A percentile compares a stretch with the other conserved stretches of the same genome.
Evolutionary conservation across 176 grass and related monocot genomes (phyloP).

Genomic region (Pontederia paniculata): DNA sequence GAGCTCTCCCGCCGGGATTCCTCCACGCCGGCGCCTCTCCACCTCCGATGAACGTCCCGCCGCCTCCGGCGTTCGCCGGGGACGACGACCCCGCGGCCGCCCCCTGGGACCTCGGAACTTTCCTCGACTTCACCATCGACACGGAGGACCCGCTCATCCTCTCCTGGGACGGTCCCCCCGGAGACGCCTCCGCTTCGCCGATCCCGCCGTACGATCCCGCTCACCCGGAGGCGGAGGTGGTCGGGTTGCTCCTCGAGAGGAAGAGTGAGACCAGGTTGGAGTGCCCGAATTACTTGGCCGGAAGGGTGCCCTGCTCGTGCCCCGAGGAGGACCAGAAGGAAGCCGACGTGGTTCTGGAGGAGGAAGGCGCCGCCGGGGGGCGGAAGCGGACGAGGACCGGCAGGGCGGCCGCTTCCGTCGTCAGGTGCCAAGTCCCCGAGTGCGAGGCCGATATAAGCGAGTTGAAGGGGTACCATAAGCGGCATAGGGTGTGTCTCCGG

Average conservation of each 20-base stretch:
- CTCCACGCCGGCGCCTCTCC: too few species aligned
- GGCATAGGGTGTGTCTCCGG: slow-evolving; percentile 73
- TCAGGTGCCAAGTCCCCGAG: slow-evolving; percentile 77
- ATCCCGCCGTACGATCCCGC: not conserved
- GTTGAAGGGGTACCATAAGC: slow-evolving; percentile 84
- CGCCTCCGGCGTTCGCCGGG: not conserved
- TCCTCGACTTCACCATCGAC: slow-evolving; percentile 51
- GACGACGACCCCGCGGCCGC: slow-evolving; percentile 17
- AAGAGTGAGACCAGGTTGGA: slow-evolving; percentile 82
- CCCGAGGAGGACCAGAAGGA: slow-evolving; percentile 81
- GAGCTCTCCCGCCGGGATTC: too few species aligned
- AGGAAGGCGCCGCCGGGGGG: slow-evolving; percentile 22
- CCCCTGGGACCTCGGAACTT: slow-evolving; percentile 63
- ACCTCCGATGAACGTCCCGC: slow-evolving; percentile 24
- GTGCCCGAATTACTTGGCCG: slow-evolving; percentile 88
- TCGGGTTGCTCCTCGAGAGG: slow-evolving; percentile 37
- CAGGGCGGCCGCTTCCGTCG: slow-evolving; percentile 21
- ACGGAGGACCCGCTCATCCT: slow-evolving; percentile 38
- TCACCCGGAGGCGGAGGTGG: not conserved
- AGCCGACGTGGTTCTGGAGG: slow-evolving; percentile 22
- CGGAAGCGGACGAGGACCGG: slow-evolving; percentile 30
- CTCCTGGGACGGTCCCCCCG: slow-evolving; percentile 30
- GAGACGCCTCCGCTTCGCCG: slow-evolving; percentile 8
- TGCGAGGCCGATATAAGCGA: slow-evolving; percentile 82
- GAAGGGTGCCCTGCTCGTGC: slow-evolving; percentile 75